phyloP scores from a whole-genome alignment of 1,139 yeast species.

The Candida sojae region DNA sequence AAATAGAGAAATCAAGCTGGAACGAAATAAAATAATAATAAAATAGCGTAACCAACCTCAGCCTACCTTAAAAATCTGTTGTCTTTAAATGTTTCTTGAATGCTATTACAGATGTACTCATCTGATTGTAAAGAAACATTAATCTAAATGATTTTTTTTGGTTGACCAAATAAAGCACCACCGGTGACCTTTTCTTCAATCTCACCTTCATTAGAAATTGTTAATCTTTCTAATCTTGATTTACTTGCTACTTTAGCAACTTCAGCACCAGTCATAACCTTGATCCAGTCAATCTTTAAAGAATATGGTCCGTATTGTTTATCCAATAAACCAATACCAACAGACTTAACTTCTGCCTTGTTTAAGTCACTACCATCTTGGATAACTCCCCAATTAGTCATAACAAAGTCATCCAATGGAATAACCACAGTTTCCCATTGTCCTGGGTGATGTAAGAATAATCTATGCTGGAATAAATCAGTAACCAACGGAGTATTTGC shows the following conservation, averaged over 20 bases:
- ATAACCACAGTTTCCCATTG: constrained; percentile 84
- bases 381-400: constrained; percentile 81
- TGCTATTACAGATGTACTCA: neutral
- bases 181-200: constrained; percentile 3
- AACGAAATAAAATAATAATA: neutral
- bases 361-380: constrained; percentile 68
- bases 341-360: constrained; percentile 64
- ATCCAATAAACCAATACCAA: constrained; percentile 81
- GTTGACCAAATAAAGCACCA: constrained; percentile 8
- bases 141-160: constrained; percentile 3
- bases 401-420: constrained; percentile 75
- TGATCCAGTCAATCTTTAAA: constrained; percentile 71
- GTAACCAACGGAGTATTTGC: constrained; percentile 78
- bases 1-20: neutral
- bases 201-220: constrained; percentile 3
- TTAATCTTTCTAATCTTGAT: constrained; percentile 21
- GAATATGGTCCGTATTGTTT: constrained; percentile 77
- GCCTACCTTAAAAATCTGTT: constrained; percentile 2
- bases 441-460: constrained; percentile 73
- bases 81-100: neutral
- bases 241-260: constrained; percentile 38
- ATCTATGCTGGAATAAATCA: constrained; percentile 80
- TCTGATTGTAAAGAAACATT: neutral
- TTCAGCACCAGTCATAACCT: constrained; percentile 63
- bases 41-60: neutral